phyloP scores from a whole-genome alignment of 768 basidiomycete species.

The Mycena metata region DNA sequence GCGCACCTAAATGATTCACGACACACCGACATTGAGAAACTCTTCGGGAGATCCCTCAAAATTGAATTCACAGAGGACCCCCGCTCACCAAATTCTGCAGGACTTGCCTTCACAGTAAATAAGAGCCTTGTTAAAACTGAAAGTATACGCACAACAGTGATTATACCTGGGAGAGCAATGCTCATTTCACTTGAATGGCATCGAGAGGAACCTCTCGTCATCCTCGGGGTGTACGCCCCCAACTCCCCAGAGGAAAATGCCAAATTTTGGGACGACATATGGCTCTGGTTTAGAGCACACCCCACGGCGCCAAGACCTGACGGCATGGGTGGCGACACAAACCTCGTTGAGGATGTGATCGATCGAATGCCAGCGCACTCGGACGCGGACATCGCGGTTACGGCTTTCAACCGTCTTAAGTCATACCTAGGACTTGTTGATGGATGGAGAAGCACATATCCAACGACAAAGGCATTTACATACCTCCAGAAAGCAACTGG shows the following conservation, averaged over 20 bases:
- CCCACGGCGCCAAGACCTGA: background rate
- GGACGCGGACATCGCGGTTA: background rate
- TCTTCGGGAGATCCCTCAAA: constrained; percentile 8
- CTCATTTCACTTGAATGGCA: background rate
- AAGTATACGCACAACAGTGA: background rate
- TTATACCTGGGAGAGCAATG: constrained; percentile 3
- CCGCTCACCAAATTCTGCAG: constrained; percentile 8
- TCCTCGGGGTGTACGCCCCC: constrained; percentile 1
- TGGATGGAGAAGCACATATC: background rate
- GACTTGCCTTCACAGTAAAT: constrained; percentile 38
- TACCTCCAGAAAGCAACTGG: constrained; percentile 38
- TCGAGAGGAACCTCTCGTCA: background rate
- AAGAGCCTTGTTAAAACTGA: constrained; percentile 25
- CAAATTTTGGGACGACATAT: background rate
- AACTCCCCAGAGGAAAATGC: background rate
- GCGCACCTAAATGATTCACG: constrained; percentile 27
- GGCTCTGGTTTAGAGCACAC: background rate
- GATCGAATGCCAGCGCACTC: background rate
- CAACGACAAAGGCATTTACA: constrained; percentile 42
- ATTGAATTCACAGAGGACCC: constrained; percentile 16
- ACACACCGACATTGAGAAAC: background rate
- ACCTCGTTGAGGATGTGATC: background rate
- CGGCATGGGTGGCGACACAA: background rate
- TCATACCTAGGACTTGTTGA: background rate
- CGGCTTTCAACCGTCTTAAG: background rate